Evolutionary conservation across 139 green algal species (phyloP).

Genomic region (Chlamydomonas eustigma): DNA sequence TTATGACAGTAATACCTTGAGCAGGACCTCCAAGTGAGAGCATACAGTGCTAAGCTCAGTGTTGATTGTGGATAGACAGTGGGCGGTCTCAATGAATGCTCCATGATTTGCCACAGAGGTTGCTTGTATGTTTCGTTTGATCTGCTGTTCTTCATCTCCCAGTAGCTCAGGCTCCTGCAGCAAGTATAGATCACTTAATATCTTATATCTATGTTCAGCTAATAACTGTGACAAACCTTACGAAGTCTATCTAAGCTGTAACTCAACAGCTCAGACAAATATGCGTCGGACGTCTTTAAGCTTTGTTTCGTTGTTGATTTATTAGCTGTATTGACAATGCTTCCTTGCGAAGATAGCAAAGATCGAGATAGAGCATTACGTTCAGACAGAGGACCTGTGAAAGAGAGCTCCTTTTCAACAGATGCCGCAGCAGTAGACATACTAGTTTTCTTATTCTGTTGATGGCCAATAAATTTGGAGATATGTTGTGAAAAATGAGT

Average conservation of each 20-base stretch:
- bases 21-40: conserved; percentile 36
- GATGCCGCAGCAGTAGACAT: too few species aligned
- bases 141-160: conserved; percentile 66
- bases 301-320: too few species aligned
- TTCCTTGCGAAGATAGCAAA: too few species aligned
- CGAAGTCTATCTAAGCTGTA: conserved; percentile 16
- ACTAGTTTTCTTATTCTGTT: too few species aligned
- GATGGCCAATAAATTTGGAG: too few species aligned
- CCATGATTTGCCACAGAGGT: conserved; percentile 45
- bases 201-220: background rate
- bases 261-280: conserved; percentile 5
- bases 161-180: conserved; percentile 70
- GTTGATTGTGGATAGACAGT: conserved; percentile 38
- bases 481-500: too few species aligned
- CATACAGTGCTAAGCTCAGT: conserved; percentile 35
- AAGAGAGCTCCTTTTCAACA: too few species aligned
- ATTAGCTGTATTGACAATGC: too few species aligned
- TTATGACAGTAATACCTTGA: too few species aligned
- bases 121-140: conserved; percentile 54
- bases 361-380: too few species aligned
- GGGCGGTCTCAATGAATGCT: conserved; percentile 46
- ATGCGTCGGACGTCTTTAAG: background rate
- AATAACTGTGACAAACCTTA: background rate
- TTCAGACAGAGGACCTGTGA: too few species aligned
- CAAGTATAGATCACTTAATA: background rate